A percentile compares a stretch with the other conserved stretches of the same genome.
phyloP scores from a whole-genome alignment of 2,329 filamentous ascomycete species.

The Fusarium nematophilum region DNA sequence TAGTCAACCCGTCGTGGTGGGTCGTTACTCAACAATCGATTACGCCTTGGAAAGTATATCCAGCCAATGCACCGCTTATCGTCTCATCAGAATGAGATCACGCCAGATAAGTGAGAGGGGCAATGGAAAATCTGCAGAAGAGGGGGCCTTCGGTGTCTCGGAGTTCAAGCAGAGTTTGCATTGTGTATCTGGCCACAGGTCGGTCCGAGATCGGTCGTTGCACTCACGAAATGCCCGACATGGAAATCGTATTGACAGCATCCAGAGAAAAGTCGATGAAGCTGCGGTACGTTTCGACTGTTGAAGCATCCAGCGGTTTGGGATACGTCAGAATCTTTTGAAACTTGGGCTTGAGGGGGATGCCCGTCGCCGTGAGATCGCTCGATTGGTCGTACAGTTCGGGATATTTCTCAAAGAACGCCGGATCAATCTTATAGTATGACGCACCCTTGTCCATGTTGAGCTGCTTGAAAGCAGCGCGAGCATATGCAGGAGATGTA shows the following conservation, averaged over 20 bases:
- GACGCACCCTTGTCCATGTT: slow-evolving; percentile 49
- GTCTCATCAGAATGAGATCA: neutral
- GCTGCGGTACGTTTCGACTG: slow-evolving; percentile 47
- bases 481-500: slow-evolving; percentile 37
- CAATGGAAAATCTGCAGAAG: neutral
- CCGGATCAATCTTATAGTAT: slow-evolving; percentile 49
- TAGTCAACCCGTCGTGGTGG: slow-evolving; percentile 35
- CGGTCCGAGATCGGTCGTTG: neutral
- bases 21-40: slow-evolving; percentile 38
- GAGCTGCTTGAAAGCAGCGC: slow-evolving; percentile 41
- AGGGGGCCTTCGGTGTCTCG: neutral
- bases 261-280: slow-evolving; percentile 49
- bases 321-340: slow-evolving; percentile 47
- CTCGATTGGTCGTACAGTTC: slow-evolving; percentile 44
- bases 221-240: neutral
- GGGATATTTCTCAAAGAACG: slow-evolving; percentile 47
- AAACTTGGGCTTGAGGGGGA: slow-evolving; percentile 44
- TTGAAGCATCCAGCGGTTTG: slow-evolving; percentile 42
- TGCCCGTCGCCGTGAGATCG: slow-evolving; percentile 43
- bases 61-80: neutral
- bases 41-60: slow-evolving; percentile 22
- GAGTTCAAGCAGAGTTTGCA: neutral
- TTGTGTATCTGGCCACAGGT: neutral
- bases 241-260: slow-evolving; percentile 35
- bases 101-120: slow-evolving; percentile 18